Conservation (phyloP, 176 grass and related monocot genomes). For the Zea mays region DNA sequence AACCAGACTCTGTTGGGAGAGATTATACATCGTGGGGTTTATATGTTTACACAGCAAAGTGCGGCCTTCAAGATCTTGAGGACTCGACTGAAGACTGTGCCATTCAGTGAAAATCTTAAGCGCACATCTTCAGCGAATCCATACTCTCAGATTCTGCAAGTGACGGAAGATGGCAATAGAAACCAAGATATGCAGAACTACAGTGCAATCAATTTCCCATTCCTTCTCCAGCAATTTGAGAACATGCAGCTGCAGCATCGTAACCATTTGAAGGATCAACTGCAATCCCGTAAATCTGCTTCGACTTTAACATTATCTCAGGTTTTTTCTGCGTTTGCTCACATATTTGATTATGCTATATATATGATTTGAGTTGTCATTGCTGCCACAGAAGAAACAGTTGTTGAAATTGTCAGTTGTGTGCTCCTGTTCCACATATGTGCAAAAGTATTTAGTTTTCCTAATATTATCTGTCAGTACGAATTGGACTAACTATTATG, state of each 20-base stretch:
- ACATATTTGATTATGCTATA: slow-evolving; percentile 20
- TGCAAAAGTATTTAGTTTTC: slow-evolving; percentile 1
- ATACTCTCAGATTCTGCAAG: slow-evolving; percentile 72
- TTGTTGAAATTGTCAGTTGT: background rate
- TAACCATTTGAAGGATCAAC: slow-evolving; percentile 54
- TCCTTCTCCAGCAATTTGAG: slow-evolving; percentile 72
- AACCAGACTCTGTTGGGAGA: slow-evolving; percentile 9
- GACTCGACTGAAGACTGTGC: slow-evolving; percentile 93
- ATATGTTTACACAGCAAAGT: slow-evolving; percentile 80
- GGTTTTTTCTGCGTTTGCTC: slow-evolving; percentile 45
- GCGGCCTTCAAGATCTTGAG: slow-evolving; percentile 90
- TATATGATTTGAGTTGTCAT: background rate
- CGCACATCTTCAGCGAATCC: slow-evolving; percentile 58
- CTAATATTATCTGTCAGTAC: background rate
- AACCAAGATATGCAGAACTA: slow-evolving; percentile 65
- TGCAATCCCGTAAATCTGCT: slow-evolving; percentile 46
- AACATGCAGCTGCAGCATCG: slow-evolving; percentile 71
- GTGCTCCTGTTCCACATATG: background rate
- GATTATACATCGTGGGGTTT: background rate
- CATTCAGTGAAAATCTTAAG: slow-evolving; percentile 75
- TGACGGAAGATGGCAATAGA: slow-evolving; percentile 66
- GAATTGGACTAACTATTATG: background rate
- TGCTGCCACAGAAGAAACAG: background rate
- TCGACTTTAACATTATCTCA: slow-evolving; percentile 42
- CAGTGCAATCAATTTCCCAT: slow-evolving; percentile 74